Evolutionary conservation across 2,329 filamentous ascomycete species (phyloP), one percentile per base, ranked within the genome.

Genomic region (Harringtonia lauricola): DNA sequence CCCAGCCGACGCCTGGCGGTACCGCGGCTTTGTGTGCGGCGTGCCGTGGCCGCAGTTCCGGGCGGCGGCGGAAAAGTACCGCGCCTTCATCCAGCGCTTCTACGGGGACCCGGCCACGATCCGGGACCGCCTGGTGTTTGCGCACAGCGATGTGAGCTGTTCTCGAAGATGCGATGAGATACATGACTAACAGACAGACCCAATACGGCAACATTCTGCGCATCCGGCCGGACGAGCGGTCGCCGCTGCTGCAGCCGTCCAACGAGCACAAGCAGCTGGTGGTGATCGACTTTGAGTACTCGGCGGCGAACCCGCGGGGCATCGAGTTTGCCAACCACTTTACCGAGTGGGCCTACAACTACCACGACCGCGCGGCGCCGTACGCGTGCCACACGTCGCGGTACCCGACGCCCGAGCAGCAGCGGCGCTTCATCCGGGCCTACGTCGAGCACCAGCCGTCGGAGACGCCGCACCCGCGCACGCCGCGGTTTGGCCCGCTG

Each of bases 141-240:
- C 88, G n/a, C 92, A 98, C 61, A 95, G 95, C 56, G 92, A 98
- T 72, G 88, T 94, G 64, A 67, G 83, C 15, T 22, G n/a, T 42
- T 39, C 35, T 8, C 22, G n/a, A n/a, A n/a, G n/a, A n/a, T n/a
- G n/a, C n/a, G n/a, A n/a, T n/a, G n/a, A n/a, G n/a, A n/a, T n/a
- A n/a, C n/a, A n/a, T 39, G 31, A 19, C 43, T 45, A 12, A 45
- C 37, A 3, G 17, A 12, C 48, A 94, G 87, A 95, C 92, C 5
- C 92, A 98, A 79, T 96, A 98, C 57, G 92, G 92, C 51, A 98
- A 98, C 59, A 92, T 98, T 49, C 78, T 98, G 40, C 86, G 89
- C 31, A 62, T 81, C 40, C 67, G 69, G 3, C 76, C 76, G 2
- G 72, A 79, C 44, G 76, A 86, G 52, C 82, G 88, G 54, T 95